A percentile compares a stretch with the other conserved stretches of the same genome.
phyloP scores from a whole-genome alignment of 768 basidiomycete genomes.

The Naganishia randhawae region DNA sequence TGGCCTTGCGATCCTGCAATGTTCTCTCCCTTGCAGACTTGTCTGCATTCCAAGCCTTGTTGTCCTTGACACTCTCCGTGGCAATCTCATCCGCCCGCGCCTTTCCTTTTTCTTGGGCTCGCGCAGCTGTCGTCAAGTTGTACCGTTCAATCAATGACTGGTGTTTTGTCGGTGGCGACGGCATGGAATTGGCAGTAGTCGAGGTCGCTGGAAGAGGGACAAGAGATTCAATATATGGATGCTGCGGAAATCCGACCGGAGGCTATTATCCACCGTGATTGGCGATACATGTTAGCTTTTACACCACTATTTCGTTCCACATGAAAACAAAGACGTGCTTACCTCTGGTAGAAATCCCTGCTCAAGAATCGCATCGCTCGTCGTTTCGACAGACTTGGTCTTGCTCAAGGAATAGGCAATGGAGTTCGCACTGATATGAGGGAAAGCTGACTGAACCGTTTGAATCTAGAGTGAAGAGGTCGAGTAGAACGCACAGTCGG shows the following conservation, averaged over 20 bases:
- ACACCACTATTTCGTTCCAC: no score
- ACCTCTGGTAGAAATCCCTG: constrained; percentile 42
- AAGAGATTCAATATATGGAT: constrained; percentile 36
- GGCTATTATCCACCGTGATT: constrained; percentile 34
- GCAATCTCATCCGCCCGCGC: background rate
- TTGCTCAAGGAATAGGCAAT: constrained; percentile 44
- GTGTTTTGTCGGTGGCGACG: constrained; percentile 17
- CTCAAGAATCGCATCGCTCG: constrained; percentile 47
- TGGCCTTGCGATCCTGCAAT: constrained; percentile 21
- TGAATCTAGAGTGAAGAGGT: constrained; percentile 35
- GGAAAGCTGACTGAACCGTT: constrained; percentile 45
- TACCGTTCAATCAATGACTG: constrained; percentile 45
- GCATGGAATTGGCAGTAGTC: background rate
- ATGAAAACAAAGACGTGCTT: constrained; percentile 9
- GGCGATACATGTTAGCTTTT: background rate
- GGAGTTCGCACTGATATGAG: constrained; percentile 39
- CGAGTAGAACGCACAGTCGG: background rate
- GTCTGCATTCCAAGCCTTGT: constrained; percentile 16
- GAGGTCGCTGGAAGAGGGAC: constrained; percentile 32
- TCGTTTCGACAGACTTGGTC: constrained; percentile 43
- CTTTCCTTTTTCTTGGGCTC: constrained; percentile 19
- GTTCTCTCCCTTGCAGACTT: constrained; percentile 17
- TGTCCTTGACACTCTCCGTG: background rate
- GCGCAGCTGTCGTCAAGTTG: constrained; percentile 30
- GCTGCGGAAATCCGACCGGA: constrained; percentile 39